These are phyloP conservation scores for Paraconiothyrium sp. DNA, from an alignment of 2,329 filamentous ascomycete species.

Conservation along the genomic window DNA sequence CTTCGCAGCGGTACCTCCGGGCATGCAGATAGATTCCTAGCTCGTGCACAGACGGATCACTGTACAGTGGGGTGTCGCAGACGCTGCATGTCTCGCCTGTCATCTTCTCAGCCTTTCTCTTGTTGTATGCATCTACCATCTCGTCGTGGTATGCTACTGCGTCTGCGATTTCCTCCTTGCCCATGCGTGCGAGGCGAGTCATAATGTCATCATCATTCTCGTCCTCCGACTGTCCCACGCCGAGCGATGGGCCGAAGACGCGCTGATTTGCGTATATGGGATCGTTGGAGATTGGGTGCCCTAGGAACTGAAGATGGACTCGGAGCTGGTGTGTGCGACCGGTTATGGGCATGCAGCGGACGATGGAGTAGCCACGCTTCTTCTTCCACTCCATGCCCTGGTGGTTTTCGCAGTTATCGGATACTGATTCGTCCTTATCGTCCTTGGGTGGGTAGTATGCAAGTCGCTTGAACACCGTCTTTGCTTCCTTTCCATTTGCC, in stretches of 20 bases:
- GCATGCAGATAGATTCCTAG: slow-evolving; percentile 94
- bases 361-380: slow-evolving; percentile 85
- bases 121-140: slow-evolving; percentile 90
- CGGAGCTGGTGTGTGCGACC: slow-evolving; percentile 94
- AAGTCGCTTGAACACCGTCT: slow-evolving; percentile 88
- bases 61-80: slow-evolving; percentile 90
- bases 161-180: slow-evolving; percentile 90
- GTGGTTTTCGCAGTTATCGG: slow-evolving; percentile 31
- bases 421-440: slow-evolving; percentile 27
- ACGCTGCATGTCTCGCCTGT: slow-evolving; percentile 83
- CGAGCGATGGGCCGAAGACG: slow-evolving; percentile 87
- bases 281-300: slow-evolving; percentile 95
- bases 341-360: slow-evolving; percentile 91
- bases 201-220: slow-evolving; percentile 92
- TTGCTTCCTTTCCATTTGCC: slow-evolving; percentile 88
- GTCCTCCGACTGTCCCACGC: slow-evolving; percentile 70
- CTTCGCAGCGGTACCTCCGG: slow-evolving; percentile 83
- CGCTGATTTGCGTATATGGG: slow-evolving; percentile 95
- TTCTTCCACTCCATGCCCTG: slow-evolving; percentile 61
- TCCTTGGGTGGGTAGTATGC: slow-evolving; percentile 82
- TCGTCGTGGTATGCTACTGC: slow-evolving; percentile 94
- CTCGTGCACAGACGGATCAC: slow-evolving; percentile 89
- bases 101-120: slow-evolving; percentile 91
- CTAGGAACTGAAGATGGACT: slow-evolving; percentile 93
- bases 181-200: slow-evolving; percentile 84